Base-by-base conservation (phyloP, 805 yeast species). In the Candida silvicultrix region DNA sequence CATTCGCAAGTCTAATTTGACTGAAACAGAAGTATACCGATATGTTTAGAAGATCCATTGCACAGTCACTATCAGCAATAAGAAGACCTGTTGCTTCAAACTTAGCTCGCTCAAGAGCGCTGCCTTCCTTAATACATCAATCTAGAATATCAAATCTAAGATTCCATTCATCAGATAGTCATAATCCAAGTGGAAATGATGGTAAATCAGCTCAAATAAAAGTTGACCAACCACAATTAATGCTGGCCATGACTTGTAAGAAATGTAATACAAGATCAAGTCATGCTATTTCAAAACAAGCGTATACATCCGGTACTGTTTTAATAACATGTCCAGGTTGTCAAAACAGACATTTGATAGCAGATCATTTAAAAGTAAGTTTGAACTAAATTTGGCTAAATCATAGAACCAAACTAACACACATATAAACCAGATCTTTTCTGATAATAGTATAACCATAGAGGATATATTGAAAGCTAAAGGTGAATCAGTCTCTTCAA, bases 231-330 rank as follows among this genome's bases (percentile, higher is more conserved):
- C 96, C 95, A 2, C 79, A 83, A 63, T 70, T 87, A 51, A 84
- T 89, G 84, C 75, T 92, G 20, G 92, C 96, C 0, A 90, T 92
- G 67, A 92, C 97, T 0, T 92, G 98, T 67, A 92, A 89, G 62
- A 79, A 80, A 53, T 92, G 98, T 66, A 74, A 79, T 40, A 78
- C 85, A 3, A 70, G 97, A 46, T 89, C 97, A 0, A 80, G 89
- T 4, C 98, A 92, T 59, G 75, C 83, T n/a, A 84, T 92, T 59
- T 85, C 96, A 6, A 90, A 90, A 54, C 98, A 92, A 65, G 90
- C 97, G 0, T 92, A 92, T 62, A 78, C 83, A 14, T 69, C 73
- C 10, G 98, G 98, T 2, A 83, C 96, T 0, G 96, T 92, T 3
- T 67, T 89, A 43, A 84, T 92, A 21, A 89, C 88, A 58, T 92